Conservation (phyloP, 768 basidiomycete genomes). For the Daedalea quercina region DNA sequence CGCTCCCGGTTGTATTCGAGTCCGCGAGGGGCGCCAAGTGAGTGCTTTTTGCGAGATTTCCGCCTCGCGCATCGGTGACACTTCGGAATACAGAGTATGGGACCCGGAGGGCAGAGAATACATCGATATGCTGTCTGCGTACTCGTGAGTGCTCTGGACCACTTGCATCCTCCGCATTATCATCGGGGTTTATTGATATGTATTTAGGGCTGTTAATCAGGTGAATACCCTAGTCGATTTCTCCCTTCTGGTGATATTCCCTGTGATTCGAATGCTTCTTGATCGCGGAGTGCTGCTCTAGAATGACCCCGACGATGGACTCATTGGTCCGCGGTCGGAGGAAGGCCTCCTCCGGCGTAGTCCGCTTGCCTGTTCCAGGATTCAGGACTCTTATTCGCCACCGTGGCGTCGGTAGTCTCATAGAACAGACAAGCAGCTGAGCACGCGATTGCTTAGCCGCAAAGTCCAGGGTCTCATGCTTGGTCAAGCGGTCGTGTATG, state of each 20-base stretch:
- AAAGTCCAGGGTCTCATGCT: no score
- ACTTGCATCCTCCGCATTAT: not conserved
- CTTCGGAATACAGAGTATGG: slow-evolving; percentile 55
- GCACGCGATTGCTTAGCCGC: no score
- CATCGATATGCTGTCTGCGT: slow-evolving; percentile 97
- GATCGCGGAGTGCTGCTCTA: no score
- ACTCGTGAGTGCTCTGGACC: slow-evolving; percentile 53
- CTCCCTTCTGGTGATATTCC: not conserved
- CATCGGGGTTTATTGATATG: not conserved
- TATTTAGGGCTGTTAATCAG: slow-evolving; percentile 78
- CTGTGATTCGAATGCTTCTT: no score
- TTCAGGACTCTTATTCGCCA: no score
- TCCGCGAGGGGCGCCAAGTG: slow-evolving; percentile 84
- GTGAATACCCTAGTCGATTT: slow-evolving; percentile 27
- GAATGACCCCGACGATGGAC: no score
- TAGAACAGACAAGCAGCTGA: no score
- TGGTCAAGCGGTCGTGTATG: no score
- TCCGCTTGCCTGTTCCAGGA: no score
- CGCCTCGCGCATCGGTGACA: slow-evolving; percentile 8
- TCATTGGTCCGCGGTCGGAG: no score
- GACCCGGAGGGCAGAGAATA: slow-evolving; percentile 94
- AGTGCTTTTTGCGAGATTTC: slow-evolving; percentile 36
- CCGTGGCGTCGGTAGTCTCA: no score
- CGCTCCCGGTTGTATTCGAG: slow-evolving; percentile 92
- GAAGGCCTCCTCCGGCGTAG: no score